These are phyloP conservation scores for Mycena vulgaris DNA, from an alignment of 768 basidiomycete species.

Conservation along the genomic window DNA sequence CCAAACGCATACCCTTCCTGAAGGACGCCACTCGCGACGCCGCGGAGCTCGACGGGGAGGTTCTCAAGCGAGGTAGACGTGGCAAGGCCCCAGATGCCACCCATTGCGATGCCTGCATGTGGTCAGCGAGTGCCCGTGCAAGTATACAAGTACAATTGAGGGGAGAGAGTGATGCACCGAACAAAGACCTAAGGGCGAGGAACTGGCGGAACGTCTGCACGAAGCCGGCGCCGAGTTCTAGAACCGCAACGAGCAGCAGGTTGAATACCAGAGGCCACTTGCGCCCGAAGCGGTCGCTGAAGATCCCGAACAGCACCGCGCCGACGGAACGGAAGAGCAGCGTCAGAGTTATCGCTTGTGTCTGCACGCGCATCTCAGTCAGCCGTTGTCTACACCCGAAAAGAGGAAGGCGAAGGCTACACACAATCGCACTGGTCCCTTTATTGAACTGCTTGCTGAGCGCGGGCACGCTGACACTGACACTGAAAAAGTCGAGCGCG, in stretches of 20 bases:
- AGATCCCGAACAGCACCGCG: slow-evolving; percentile 86
- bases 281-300: slow-evolving; percentile 92
- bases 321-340: slow-evolving; percentile 89
- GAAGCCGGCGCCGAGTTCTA: slow-evolving; percentile 89
- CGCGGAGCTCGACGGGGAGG: slow-evolving; percentile 88
- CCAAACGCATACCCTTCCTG: slow-evolving; percentile 73
- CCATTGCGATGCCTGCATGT: slow-evolving; percentile 28
- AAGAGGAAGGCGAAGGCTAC: slow-evolving; percentile 28
- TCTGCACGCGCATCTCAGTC: slow-evolving; percentile 51
- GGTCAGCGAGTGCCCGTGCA: slow-evolving; percentile 22
- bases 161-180: slow-evolving; percentile 59
- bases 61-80: slow-evolving; percentile 90
- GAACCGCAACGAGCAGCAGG: slow-evolving; percentile 75
- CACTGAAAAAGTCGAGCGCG: slow-evolving; percentile 90
- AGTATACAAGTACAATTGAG: slow-evolving; percentile 16
- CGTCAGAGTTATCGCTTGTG: slow-evolving; percentile 91
- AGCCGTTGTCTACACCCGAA: slow-evolving; percentile 15
- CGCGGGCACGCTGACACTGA: slow-evolving; percentile 69
- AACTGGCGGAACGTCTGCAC: slow-evolving; percentile 83
- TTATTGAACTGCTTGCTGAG: slow-evolving; percentile 66
- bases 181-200: slow-evolving; percentile 87
- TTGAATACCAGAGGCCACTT: slow-evolving; percentile 94
- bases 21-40: slow-evolving; percentile 86
- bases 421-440: slow-evolving; percentile 58
- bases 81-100: slow-evolving; percentile 78